Conservation (phyloP, 2,329 filamentous ascomycete genomes). For the Spiromastix sp. region DNA sequence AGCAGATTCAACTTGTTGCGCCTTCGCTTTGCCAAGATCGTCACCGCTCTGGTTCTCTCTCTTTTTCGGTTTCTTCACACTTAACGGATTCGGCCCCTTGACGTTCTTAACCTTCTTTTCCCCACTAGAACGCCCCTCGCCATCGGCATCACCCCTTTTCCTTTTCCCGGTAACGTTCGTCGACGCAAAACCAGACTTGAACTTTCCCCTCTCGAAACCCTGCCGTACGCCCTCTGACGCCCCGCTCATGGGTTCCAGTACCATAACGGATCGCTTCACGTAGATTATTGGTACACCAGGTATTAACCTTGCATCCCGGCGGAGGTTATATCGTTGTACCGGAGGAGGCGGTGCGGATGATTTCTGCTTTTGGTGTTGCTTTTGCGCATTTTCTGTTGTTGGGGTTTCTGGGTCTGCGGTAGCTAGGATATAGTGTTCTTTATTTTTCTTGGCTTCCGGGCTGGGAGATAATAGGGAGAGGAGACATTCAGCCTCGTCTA, state of each 20-base stretch:
- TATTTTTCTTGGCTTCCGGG: conserved; percentile 31
- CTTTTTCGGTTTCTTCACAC: conserved; percentile 38
- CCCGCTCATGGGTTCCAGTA: conserved; percentile 38
- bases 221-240: conserved; percentile 33
- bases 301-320: conserved; percentile 31
- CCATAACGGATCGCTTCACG: conserved; percentile 42
- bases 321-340: conserved; percentile 26
- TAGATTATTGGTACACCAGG: conserved; percentile 41
- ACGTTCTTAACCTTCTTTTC: conserved; percentile 29
- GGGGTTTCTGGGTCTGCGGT: conserved; percentile 28
- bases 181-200: conserved; percentile 31
- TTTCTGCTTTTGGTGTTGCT: conserved; percentile 10
- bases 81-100: conserved; percentile 39
- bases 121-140: conserved; percentile 5
- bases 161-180: conserved; percentile 21
- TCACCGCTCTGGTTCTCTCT: conserved; percentile 13
- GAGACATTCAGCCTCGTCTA: conserved; percentile 35
- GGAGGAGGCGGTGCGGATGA: conserved; percentile 12
- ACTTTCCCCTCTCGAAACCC: conserved; percentile 37
- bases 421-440: conserved; percentile 38
- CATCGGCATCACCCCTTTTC: conserved; percentile 15
- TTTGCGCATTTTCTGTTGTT: conserved; percentile 1
- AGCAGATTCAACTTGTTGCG: background rate
- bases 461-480: conserved; percentile 33
- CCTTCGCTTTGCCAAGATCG: conserved; percentile 7